A percentile compares a stretch with the other conserved stretches of the same genome.
Conservation (phyloP, 768 basidiomycete genomes). For the Macrolepiota fuliginosa region DNA sequence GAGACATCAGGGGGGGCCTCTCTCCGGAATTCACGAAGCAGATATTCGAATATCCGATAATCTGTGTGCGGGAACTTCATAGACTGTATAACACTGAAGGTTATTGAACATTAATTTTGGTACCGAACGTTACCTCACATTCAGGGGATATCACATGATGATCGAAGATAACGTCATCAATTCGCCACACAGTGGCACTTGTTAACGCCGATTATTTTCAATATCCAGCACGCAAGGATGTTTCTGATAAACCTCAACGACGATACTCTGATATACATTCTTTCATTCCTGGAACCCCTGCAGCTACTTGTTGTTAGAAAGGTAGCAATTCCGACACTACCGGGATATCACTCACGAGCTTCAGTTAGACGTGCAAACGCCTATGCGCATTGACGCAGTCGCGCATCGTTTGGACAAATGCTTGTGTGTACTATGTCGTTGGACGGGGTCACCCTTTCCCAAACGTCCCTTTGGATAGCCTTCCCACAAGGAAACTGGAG, state of each 20-base stretch:
- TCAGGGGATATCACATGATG: neutral
- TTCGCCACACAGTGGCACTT: neutral
- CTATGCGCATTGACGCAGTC: slow-evolving; percentile 41
- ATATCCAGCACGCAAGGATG: neutral
- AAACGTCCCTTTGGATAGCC: slow-evolving; percentile 26
- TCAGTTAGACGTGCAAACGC: slow-evolving; percentile 47
- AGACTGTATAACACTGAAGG: too few species aligned
- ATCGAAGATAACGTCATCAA: neutral
- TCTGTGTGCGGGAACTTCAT: too few species aligned
- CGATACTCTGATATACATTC: slow-evolving; percentile 30
- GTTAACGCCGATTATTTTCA: too few species aligned
- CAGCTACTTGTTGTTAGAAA: slow-evolving; percentile 40
- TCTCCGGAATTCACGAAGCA: neutral
- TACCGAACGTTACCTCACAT: too few species aligned
- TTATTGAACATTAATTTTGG: too few species aligned
- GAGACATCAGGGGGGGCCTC: neutral
- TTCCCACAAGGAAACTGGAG: slow-evolving; percentile 45
- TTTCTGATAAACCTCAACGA: slow-evolving; percentile 18
- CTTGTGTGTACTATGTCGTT: slow-evolving; percentile 42
- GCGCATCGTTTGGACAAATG: slow-evolving; percentile 57
- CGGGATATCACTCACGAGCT: neutral
- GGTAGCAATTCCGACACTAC: slow-evolving; percentile 26
- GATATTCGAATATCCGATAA: neutral
- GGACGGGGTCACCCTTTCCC: slow-evolving; percentile 51
- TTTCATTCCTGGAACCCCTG: slow-evolving; percentile 32